Percentiles rank a stretch among this genome's conserved stretches.
Evolutionary conservation across 257 asterid species (phyloP).

Genomic region (Thymus mandschuricus): DNA sequence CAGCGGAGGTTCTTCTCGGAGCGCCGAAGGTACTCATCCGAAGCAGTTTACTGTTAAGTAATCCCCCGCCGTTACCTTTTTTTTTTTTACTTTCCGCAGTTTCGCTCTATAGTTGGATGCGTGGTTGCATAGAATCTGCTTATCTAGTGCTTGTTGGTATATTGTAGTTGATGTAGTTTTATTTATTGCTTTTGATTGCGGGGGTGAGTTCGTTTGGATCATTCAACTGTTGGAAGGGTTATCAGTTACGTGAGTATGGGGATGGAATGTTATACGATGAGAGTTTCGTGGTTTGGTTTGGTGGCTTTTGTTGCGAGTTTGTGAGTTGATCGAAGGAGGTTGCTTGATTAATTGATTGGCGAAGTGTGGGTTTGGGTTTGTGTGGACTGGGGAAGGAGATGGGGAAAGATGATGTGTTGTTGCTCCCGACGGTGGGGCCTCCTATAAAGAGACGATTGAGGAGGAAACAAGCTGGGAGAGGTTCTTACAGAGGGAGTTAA

Average conservation of each 20-base stretch:
- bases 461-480: conserved; percentile 99
- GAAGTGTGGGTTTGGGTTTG: conserved; percentile 36
- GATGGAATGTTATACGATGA: conserved; percentile 42
- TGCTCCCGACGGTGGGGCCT: conserved; percentile 95
- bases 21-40: conserved; percentile 77
- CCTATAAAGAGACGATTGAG: conserved; percentile 93
- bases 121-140: not conserved
- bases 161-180: conserved; percentile 25
- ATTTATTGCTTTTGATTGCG: conserved; percentile 4
- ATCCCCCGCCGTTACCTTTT: not conserved
- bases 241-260: conserved; percentile 39
- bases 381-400: conserved; percentile 53
- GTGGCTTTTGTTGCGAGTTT: conserved; percentile 34
- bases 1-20: conserved; percentile 38
- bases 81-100: not conserved
- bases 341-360: conserved; percentile 32
- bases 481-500: conserved; percentile 99
- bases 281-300: conserved; percentile 31
- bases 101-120: not conserved
- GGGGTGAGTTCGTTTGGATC: not conserved
- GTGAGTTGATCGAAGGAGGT: conserved; percentile 35
- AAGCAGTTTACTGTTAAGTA: conserved; percentile 56
- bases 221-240: conserved; percentile 20
- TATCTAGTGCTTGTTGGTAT: conserved; percentile 47
- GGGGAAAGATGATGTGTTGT: conserved; percentile 77